These are phyloP conservation scores for Lactuca saligna DNA, from an alignment of 129 eudicot genomes.

Conservation along the genomic window DNA sequence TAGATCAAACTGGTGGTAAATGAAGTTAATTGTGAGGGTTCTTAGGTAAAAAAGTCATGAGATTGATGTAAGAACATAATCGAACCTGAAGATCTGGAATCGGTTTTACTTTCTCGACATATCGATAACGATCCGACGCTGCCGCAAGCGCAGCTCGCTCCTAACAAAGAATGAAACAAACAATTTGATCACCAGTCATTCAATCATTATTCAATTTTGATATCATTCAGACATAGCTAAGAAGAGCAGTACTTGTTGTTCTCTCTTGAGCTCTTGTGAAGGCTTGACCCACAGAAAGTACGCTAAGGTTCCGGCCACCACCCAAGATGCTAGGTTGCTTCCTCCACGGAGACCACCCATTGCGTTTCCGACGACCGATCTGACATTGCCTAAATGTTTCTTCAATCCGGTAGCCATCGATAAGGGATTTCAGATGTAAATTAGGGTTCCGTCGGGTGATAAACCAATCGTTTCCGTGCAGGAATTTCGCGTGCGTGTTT, in stretches of 20 bases:
- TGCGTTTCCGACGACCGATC: constrained; percentile 44
- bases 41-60: neutral
- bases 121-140: constrained; percentile 54
- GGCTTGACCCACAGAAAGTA: constrained; percentile 59
- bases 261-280: constrained; percentile 53
- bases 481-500: constrained; percentile 20
- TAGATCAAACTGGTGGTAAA: neutral
- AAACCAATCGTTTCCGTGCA: constrained; percentile 19
- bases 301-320: constrained; percentile 68
- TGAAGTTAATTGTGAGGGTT: neutral
- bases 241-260: constrained; percentile 39
- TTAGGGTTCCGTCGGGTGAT: constrained; percentile 26
- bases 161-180: constrained; percentile 13
- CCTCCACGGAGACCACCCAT: constrained; percentile 59
- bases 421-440: constrained; percentile 7
- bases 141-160: constrained; percentile 58
- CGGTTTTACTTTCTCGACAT: constrained; percentile 60
- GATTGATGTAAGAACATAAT: neutral
- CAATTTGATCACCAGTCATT: neutral
- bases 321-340: constrained; percentile 56
- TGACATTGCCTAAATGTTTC: constrained; percentile 34
- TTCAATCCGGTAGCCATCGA: constrained; percentile 45
- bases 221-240: neutral
- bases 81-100: constrained; percentile 63
- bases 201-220: neutral